Percentiles rank a stretch among this genome's conserved stretches.
Conservation (phyloP, 2,329 filamentous ascomycete species). For the Lachnellula willkommii region DNA sequence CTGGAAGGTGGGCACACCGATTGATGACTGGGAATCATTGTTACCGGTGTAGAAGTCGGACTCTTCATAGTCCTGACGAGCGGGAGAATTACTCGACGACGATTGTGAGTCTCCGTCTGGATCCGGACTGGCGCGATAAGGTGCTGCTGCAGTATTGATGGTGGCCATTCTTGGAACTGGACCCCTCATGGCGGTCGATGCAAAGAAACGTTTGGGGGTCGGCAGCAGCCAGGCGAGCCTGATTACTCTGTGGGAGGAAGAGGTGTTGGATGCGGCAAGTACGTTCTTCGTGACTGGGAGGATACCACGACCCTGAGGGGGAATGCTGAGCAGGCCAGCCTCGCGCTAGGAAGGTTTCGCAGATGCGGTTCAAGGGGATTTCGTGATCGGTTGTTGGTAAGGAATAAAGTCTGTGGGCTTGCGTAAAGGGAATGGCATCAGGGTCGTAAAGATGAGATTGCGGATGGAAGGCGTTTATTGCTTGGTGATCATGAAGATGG, state of each 20-base stretch:
- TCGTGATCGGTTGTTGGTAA: no score
- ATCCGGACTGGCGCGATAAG: conserved; percentile 27
- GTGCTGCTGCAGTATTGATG: conserved; percentile 14
- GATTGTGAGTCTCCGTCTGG: conserved; percentile 32
- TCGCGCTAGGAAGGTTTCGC: no score
- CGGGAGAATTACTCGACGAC: conserved; percentile 65
- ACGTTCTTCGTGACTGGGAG: no score
- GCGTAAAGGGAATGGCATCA: no score
- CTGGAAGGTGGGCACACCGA: conserved; percentile 72
- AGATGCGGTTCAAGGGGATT: no score
- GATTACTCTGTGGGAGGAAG: not conserved
- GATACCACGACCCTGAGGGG: no score
- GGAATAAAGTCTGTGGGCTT: no score
- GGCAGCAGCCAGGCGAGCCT: not conserved
- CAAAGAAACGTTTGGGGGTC: not conserved
- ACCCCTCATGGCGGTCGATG: conserved; percentile 23
- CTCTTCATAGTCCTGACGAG: conserved; percentile 76
- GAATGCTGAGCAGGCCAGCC: no score
- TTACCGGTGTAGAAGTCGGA: conserved; percentile 86
- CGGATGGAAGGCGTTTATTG: conserved; percentile 10
- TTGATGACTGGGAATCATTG: conserved; percentile 90
- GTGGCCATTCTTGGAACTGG: conserved; percentile 21
- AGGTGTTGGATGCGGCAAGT: no score
- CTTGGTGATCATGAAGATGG: conserved; percentile 21
- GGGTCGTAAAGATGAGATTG: not conserved